phyloP scores from a whole-genome alignment of 1,284 basidiomycete species.

The Boletus subluridellus region DNA sequence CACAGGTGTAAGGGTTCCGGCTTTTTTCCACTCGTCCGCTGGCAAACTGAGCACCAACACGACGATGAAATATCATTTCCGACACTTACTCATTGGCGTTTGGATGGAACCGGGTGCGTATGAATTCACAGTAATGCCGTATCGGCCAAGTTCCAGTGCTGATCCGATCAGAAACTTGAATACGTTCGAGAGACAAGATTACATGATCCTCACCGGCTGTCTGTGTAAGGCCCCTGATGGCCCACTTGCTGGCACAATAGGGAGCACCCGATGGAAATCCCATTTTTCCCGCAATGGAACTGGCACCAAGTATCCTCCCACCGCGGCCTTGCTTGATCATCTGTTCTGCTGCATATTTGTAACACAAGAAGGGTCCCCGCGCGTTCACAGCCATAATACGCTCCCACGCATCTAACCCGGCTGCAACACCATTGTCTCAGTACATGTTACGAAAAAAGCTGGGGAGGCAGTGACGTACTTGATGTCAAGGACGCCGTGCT shows the following conservation, averaged over 20 bases:
- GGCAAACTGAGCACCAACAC: background rate
- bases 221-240: background rate
- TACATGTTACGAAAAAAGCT: background rate
- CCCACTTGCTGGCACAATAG: conserved; percentile 4
- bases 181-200: too few species aligned
- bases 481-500: background rate
- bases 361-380: too few species aligned
- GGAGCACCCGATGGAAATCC: background rate
- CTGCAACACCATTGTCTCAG: background rate
- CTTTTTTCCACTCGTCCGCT: background rate
- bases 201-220: background rate
- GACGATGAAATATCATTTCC: too few species aligned
- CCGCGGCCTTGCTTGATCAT: too few species aligned
- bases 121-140: too few species aligned
- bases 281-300: background rate
- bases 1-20: background rate
- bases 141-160: too few species aligned
- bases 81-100: too few species aligned
- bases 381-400: too few species aligned
- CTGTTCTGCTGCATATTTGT: too few species aligned
- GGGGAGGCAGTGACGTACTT: background rate
- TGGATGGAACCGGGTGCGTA: too few species aligned
- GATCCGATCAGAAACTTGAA: too few species aligned
- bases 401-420: background rate
- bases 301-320: background rate